Base-by-base conservation (phyloP, 768 basidiomycete species). In the Imleria badia region DNA sequence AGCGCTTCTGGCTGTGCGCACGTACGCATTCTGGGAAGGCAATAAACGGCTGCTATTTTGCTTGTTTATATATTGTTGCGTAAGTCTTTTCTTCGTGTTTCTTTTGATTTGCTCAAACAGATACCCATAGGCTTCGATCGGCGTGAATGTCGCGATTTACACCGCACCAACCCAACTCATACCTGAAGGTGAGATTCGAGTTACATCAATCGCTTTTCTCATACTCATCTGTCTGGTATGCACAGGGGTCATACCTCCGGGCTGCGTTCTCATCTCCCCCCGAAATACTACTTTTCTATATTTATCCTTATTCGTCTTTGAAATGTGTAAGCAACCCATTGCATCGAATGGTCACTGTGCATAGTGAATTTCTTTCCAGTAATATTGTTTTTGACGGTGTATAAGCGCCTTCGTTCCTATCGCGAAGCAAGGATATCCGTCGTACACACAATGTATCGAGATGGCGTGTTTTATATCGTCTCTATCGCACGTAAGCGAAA, bases 1-100 rank as follows among this genome's bases (percentile, higher is more conserved):
- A 66, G 64, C 39, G 30, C 57, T 64, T 34, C 48, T 64, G 3
- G 6, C 56, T 42, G 19, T 64, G 19, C 60, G 57, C 51, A 66
- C 63, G 10, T 66, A 58, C 29, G 64, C 64, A 1, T 66, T 59
- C 17, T 64, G 63, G 63, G 35, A 55, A 26, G 36, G 58, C 9
- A 29, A 59, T 29, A 64, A 45, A 29, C 26, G 41, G 9, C 9
- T 64, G 5, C 38, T 56, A 23, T 63, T 45, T 22, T 56, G 54
- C 23, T 58, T 66, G n/a, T 9, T 45, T 10, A 4, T n/a, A n/a
- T 66, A 56, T 8, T 41, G 22, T 30, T 7, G 5, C 1, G 63
- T 66, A 30, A 50, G 59, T 49, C 7, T 15, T 33, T 5, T 29
- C 31, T 5, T 22, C n/a, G 23, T 12, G 15, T 35, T 30, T 15